Conservation (phyloP, 305 asterid genomes). For the Fraxinus angustifolia region DNA sequence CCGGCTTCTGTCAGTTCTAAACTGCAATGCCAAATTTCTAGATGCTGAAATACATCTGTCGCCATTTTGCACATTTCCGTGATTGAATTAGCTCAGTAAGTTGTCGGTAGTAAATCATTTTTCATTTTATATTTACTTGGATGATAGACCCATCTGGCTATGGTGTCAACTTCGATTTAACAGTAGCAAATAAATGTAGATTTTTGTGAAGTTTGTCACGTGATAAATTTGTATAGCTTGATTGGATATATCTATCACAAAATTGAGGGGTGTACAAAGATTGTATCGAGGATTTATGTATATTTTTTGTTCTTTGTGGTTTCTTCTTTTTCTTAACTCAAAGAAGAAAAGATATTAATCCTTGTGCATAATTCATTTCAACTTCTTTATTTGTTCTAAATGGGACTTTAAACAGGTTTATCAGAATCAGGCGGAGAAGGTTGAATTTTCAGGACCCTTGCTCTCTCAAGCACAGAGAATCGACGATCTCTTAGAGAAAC, state of each 20-base stretch:
- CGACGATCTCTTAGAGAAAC: constrained; percentile 81
- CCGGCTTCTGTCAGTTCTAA: not conserved
- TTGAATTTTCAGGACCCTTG: constrained; percentile 93
- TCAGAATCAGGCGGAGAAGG: constrained; percentile 79
- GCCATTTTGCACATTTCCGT: not conserved
- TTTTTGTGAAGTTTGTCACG: not conserved
- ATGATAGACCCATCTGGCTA: not conserved
- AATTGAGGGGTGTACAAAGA: not conserved
- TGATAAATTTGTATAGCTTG: not conserved
- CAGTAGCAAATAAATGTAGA: not conserved
- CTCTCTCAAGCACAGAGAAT: constrained; percentile 71
- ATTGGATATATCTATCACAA: not conserved
- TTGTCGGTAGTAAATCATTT: not conserved
- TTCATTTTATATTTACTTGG: not conserved
- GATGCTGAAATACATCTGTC: not conserved
- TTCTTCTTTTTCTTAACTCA: not conserved
- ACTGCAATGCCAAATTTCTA: not conserved
- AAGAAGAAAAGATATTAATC: not conserved
- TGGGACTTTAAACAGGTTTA: constrained; percentile 49
- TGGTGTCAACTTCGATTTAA: not conserved
- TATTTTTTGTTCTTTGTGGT: not conserved
- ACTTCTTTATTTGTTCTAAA: constrained; percentile 17
- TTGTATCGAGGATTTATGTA: not conserved
- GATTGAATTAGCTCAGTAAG: not conserved
- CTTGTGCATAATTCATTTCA: constrained; percentile 13